Percentiles rank a stretch among this genome's conserved stretches.
phyloP scores from a whole-genome alignment of 257 asterid species.

The Jacaranda mimosifolia region DNA sequence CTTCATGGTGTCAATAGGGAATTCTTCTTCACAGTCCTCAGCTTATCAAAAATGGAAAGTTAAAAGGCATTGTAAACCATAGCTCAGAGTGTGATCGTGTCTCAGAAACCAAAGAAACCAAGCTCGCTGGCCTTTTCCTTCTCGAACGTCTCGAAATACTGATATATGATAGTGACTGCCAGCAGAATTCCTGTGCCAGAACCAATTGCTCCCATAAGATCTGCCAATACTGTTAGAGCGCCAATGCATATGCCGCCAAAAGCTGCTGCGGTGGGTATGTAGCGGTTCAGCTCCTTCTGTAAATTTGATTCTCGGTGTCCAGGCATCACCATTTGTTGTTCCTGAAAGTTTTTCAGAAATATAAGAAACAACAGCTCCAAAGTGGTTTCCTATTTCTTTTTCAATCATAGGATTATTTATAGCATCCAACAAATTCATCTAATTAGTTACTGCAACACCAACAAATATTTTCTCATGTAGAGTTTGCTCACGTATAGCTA shows the following conservation, averaged over 20 bases:
- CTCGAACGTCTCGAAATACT: slow-evolving; percentile 91
- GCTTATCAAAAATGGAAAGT: slow-evolving; percentile 34
- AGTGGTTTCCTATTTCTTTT: not conserved
- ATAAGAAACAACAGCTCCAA: not conserved
- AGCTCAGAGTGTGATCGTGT: slow-evolving; percentile 15
- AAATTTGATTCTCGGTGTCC: slow-evolving; percentile 89
- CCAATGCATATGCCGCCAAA: slow-evolving; percentile 96
- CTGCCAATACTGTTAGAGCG: slow-evolving; percentile 86
- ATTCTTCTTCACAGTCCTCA: slow-evolving; percentile 45
- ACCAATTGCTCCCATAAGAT: slow-evolving; percentile 95
- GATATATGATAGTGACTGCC: slow-evolving; percentile 89
- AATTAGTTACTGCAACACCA: not conserved
- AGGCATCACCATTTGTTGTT: slow-evolving; percentile 99
- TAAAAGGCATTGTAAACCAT: slow-evolving; percentile 20
- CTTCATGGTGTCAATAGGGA: slow-evolving; percentile 29
- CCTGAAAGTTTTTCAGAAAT: slow-evolving; percentile 48
- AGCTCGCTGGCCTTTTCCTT: slow-evolving; percentile 92
- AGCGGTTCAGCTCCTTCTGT: slow-evolving; percentile 88
- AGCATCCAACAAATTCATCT: not conserved
- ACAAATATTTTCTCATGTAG: not conserved
- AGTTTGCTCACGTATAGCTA: not conserved
- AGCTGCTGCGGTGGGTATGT: slow-evolving; percentile 94
- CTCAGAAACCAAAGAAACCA: slow-evolving; percentile 87
- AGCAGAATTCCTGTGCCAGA: slow-evolving; percentile 89
- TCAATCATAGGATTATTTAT: not conserved